A percentile compares a stretch with the other conserved stretches of the same genome.
These are phyloP conservation scores for Chytriomyces confervae DNA, from an alignment of 192 early-diverging fungal genomes.

Conservation along the genomic window DNA sequence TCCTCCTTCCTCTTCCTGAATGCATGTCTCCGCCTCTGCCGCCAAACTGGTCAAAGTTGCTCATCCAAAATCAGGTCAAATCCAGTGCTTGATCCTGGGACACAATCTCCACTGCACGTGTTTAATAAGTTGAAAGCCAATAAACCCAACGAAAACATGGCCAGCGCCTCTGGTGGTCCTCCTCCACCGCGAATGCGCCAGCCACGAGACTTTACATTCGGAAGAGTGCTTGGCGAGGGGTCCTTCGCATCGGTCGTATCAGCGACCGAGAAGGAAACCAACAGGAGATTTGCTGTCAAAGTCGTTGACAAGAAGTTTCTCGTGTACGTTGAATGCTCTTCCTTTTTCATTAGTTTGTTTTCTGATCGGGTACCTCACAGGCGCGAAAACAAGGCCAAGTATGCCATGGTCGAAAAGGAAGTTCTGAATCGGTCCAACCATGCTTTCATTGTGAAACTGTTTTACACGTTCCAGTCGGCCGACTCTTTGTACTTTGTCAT, in stretches of 20 bases:
- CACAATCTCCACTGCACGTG: too few species aligned
- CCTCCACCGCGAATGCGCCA: slow-evolving; percentile 65
- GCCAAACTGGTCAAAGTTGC: too few species aligned
- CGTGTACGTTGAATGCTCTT: slow-evolving; percentile 6
- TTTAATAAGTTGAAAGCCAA: too few species aligned
- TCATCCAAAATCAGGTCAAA: too few species aligned
- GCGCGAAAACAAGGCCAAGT: slow-evolving; percentile 92
- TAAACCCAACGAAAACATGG: too few species aligned
- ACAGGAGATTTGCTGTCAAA: slow-evolving; percentile 85
- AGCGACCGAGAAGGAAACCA: slow-evolving; percentile 74
- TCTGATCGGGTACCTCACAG: slow-evolving; percentile 27
- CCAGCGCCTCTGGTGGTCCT: too few species aligned
- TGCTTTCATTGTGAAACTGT: slow-evolving; percentile 72
- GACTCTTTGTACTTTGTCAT: slow-evolving; percentile 92
- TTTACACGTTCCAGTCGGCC: slow-evolving; percentile 95
- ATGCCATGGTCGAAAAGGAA: slow-evolving; percentile 94
- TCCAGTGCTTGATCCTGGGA: too few species aligned
- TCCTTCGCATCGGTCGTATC: slow-evolving; percentile 93
- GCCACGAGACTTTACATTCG: slow-evolving; percentile 86
- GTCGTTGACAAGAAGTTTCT: slow-evolving; percentile 68
- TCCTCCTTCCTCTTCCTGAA: too few species aligned
- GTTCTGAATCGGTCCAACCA: slow-evolving; percentile 85
- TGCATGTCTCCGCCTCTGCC: too few species aligned
- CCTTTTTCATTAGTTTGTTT: neutral
- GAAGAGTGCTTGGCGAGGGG: slow-evolving; percentile 87